Base-by-base conservation (phyloP, 129 eudicot species). In the Cynara cardunculus region DNA sequence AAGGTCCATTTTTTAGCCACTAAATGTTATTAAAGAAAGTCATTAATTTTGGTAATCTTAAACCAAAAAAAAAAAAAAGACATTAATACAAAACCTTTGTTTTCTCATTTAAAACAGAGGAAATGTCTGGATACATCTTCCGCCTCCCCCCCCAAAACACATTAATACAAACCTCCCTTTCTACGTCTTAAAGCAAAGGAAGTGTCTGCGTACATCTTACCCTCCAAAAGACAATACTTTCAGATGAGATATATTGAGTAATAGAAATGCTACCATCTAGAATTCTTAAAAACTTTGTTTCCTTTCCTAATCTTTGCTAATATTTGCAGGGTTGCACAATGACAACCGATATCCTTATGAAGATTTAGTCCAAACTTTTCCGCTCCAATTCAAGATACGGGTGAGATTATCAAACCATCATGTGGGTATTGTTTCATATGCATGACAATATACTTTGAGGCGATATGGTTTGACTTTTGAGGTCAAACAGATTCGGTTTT, bases 291-390 rank as follows among this genome's bases (percentile, higher is more conserved):
- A 79, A 30, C 5, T 46, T 61, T 34, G 24, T 30, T 16, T 69
- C 9, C 10, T 27, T 30, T 46, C 14, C 69, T 30, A 25, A 7
- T 13, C 22, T 61, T 69, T 56, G 64, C 77, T 27, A 3, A 56
- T 76, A n/a, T 59, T 32, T 76, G 78, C 82, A 83, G 86, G 35
- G 69, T 59, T 32, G 61, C 72, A 62, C 22, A 12, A n/a, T 66
- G 32, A 75, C 69, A 27, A 26, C 22, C 70, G 39, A 69, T 68
- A 6, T 39, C 9, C 12, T 21, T 41, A n/a, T 67, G 80, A 74
- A 73, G 84, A 61, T 44, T 35, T 71, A 26, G 61, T 79, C 37
- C 31, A 25, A 37, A 6, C 1, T 25, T 73, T 7, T 73, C 24
- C 27, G 44, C 79, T 8, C 69, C n/a, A 59, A n/a, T 25, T 44